These are phyloP conservation scores for Chaetomiaceae sp. DNA, from an alignment of 2,329 filamentous ascomycete genomes.

Conservation along the genomic window DNA sequence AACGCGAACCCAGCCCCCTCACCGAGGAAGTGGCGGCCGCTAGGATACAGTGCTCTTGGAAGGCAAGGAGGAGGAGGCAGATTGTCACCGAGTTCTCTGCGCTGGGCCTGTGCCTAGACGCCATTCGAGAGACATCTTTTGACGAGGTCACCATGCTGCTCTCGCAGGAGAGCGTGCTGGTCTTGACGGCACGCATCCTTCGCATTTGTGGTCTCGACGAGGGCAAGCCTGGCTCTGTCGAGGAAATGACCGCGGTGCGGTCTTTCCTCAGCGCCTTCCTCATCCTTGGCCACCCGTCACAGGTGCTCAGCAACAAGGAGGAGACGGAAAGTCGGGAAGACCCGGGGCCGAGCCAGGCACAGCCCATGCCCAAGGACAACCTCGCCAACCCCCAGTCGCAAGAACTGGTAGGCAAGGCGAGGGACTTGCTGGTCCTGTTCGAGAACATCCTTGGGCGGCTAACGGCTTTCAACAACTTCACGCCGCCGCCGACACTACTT, in stretches of 20 bases:
- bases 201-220: constrained; percentile 67
- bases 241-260: constrained; percentile 65
- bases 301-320: constrained; percentile 72
- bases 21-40: constrained; percentile 58
- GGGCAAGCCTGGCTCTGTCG: constrained; percentile 56
- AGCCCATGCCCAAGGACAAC: constrained; percentile 47
- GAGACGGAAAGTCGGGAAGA: constrained; percentile 55
- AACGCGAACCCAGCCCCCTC: constrained; percentile 44
- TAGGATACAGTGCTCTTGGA: constrained; percentile 69
- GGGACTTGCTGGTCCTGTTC: constrained; percentile 72
- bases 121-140: constrained; percentile 65
- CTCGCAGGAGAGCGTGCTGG: constrained; percentile 61
- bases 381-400: constrained; percentile 59
- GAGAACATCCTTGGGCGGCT: constrained; percentile 67
- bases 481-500: constrained; percentile 57
- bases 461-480: constrained; percentile 62
- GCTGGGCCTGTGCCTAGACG: constrained; percentile 65
- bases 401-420: constrained; percentile 72
- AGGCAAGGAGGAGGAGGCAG: constrained; percentile 51
- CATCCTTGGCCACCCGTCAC: constrained; percentile 72
- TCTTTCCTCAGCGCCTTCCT: constrained; percentile 78
- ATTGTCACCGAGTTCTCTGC: constrained; percentile 62
- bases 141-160: constrained; percentile 69
- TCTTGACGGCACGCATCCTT: constrained; percentile 62
- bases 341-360: constrained; percentile 41